Base-by-base conservation (phyloP, 2,329 filamentous ascomycete genomes). In the Phialophora chinensis region DNA sequence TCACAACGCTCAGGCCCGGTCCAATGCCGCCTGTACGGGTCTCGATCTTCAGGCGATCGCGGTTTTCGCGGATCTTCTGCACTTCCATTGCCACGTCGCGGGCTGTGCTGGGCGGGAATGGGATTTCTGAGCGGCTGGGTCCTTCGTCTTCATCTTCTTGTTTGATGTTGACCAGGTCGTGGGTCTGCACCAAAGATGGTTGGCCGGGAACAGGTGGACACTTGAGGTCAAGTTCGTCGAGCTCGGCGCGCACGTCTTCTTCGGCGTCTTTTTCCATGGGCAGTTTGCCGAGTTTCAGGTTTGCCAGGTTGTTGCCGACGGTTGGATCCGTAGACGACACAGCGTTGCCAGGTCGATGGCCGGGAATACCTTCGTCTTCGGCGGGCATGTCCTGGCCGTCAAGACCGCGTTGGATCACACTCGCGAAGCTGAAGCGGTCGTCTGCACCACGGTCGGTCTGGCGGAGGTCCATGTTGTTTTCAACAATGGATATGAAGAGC, bases 51-150 rank as follows among this genome's bases (percentile, higher is more conserved):
- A 97, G 96, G 20, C 94, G 87, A 74, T 98, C 94, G 25, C 95
- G 88, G 74, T 96, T 92, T 78, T 99, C 95, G 71, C 92, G 91
- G 10, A 98, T 88, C 76, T 94, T 95, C 75, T 95, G 92, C 73
- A 98, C 93, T 78, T 98, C 95, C 81, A 97, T 91, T 31, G 92
- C 88, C 7, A 99, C 93, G 73, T 99, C 95, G 68, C 93, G 87
- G 2, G 93, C 92, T 20, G 93, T 87, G 0, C 94, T 96, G 4
- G 93, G 91, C 0, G 95, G 95, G 25, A 96, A 87, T 1, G 95
- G 94, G 25, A 98, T 86, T 27, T 93, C 90, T 17, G 90, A 85
- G 52, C 93, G 87, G 56, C 83, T 89, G 1, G 93, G 93, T 0
- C 85, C 91, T 75, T 98, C 95, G 29, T 90, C 90, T 60, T 90